phyloP scores from a whole-genome alignment of 2,329 filamentous ascomycete species.

The Pseudogymnoascus sp. region DNA sequence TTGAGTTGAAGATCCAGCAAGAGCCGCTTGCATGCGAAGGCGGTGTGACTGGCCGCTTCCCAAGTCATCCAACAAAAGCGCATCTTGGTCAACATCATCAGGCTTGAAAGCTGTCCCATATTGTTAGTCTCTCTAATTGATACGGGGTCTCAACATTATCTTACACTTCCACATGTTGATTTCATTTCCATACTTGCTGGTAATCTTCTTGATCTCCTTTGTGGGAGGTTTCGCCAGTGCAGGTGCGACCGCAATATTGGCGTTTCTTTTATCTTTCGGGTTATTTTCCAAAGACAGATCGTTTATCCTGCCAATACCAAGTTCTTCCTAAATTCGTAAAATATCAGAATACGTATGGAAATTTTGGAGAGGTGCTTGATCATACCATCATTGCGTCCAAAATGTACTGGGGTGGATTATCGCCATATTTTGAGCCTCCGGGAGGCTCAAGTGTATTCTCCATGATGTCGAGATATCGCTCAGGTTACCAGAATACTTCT shows the following conservation, averaged over 20 bases:
- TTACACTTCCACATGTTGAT: neutral
- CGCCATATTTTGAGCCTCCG: neutral
- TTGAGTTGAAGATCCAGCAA: neutral
- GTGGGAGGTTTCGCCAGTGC: neutral
- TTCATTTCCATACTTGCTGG: neutral
- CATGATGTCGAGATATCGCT: neutral
- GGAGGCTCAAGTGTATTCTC: neutral
- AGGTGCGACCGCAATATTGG: neutral
- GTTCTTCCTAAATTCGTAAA: constrained; percentile 22
- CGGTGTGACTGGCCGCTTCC: constrained; percentile 10
- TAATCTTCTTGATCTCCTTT: constrained; percentile 2
- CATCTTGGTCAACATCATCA: constrained; percentile 11
- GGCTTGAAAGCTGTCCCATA: neutral
- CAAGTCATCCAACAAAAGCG: neutral
- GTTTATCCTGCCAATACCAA: constrained; percentile 24
- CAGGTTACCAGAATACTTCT: no score
- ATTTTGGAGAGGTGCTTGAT: neutral
- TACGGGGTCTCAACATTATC: neutral
- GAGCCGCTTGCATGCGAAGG: neutral
- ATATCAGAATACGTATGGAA: neutral
- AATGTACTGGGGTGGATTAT: neutral
- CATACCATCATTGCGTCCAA: constrained; percentile 1
- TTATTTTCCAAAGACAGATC: constrained; percentile 23
- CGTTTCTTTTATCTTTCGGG: neutral
- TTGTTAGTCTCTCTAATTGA: neutral